These are phyloP conservation scores for Rhizopus sp. DNA, from an alignment of 371 early-diverging fungal genomes.

Conservation along the genomic window DNA sequence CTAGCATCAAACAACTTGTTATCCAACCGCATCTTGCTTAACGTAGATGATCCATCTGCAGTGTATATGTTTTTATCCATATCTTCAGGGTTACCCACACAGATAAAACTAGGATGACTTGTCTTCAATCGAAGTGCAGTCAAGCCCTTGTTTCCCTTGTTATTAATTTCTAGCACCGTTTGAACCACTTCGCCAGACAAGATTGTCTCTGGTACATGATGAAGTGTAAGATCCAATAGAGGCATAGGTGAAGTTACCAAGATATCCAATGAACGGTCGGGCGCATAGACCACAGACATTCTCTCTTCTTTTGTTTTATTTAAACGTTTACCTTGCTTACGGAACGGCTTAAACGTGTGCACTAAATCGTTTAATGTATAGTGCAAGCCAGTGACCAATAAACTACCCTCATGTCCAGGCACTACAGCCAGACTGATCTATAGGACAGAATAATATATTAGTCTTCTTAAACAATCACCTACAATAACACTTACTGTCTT, in stretches of 20 bases:
- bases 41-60: background rate
- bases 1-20: slow-evolving; percentile 45
- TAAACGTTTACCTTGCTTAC: slow-evolving; percentile 72
- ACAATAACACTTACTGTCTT: slow-evolving; percentile 35
- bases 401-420: slow-evolving; percentile 74
- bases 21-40: slow-evolving; percentile 11
- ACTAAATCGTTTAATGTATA: slow-evolving; percentile 79
- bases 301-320: slow-evolving; percentile 74
- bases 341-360: slow-evolving; percentile 68
- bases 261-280: slow-evolving; percentile 72
- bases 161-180: slow-evolving; percentile 74
- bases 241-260: slow-evolving; percentile 85
- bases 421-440: slow-evolving; percentile 74
- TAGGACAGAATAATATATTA: background rate
- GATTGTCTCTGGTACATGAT: slow-evolving; percentile 74
- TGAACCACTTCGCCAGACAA: slow-evolving; percentile 84
- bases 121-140: slow-evolving; percentile 70
- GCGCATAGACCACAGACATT: slow-evolving; percentile 59
- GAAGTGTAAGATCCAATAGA: slow-evolving; percentile 75
- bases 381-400: slow-evolving; percentile 74
- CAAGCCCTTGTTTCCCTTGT: slow-evolving; percentile 80
- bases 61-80: slow-evolving; percentile 47
- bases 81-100: slow-evolving; percentile 60
- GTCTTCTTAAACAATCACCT: background rate
- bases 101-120: slow-evolving; percentile 88